Evolutionary conservation across 768 basidiomycete genomes (phyloP), one percentile per base, ranked within the genome.

Genomic region (Xerocomus spinulosus): DNA sequence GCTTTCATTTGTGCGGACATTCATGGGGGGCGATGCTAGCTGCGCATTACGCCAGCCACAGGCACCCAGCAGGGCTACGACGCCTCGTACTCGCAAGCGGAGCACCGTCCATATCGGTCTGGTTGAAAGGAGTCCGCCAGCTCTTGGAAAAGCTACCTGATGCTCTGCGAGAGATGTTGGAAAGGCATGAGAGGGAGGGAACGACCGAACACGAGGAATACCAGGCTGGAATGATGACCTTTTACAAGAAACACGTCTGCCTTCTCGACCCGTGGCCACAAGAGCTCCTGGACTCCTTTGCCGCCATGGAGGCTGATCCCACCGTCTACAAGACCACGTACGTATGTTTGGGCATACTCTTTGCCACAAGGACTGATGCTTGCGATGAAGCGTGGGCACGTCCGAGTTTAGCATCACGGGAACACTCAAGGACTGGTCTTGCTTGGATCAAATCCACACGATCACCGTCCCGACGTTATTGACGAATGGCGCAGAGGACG

Each of bases 11-110:
- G 2, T 52, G 73, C 1, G 81, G 81, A 0, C 80, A 82, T 40
- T 80, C 77, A 5, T 80, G 80, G 80, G 81, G 81, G 12, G 79
- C 74, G 1, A 78, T 78, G 64, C 66, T 82, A 9, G 77, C 66
- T 0, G 52, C 64, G 5, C 69, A 74, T 32, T 76, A 72, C 41
- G 74, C 55, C 7, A 61, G 69, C 30, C 54, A 63, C 14, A 62
- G 65, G 12, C 64, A 71, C n/a, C 76, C 76, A 3, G 20, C 43
- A 0, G 74, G 74, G 0, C 49, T 78, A 10, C 67, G 61, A 37
- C 69, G 60, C 9, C 52, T 73, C 1, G 60, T 72, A 23, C 53
- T 73, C 15, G 58, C 63, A 6, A 71, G 67, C 25, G 58, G 66
- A 0, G 63, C 67, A 0, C 64, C 68, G 9, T 69, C 68, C 9